A percentile compares a stretch with the other conserved stretches of the same genome.
These are phyloP conservation scores for Teunomyces atbi DNA, from an alignment of 805 yeast species.

Conservation along the genomic window DNA sequence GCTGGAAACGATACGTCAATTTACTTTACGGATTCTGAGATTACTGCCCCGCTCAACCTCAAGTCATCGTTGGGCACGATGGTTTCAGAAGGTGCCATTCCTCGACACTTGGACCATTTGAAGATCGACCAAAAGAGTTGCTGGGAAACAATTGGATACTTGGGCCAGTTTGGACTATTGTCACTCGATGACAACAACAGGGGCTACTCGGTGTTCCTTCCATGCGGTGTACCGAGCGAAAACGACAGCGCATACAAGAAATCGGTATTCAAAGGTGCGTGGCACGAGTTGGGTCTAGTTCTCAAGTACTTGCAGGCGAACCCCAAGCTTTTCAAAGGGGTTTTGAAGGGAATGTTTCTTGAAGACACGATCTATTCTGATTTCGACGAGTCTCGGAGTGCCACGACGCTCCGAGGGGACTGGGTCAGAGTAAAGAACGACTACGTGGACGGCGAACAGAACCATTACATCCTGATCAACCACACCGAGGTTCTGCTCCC, in stretches of 20 bases:
- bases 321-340: constrained; percentile 44
- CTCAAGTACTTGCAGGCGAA: constrained; percentile 57
- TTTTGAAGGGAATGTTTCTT: constrained; percentile 59
- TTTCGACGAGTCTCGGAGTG: constrained; percentile 22
- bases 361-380: constrained; percentile 70
- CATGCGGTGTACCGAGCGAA: constrained; percentile 48
- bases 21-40: constrained; percentile 58
- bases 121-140: constrained; percentile 45
- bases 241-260: background rate
- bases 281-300: constrained; percentile 63
- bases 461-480: constrained; percentile 29
- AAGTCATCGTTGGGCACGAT: constrained; percentile 58
- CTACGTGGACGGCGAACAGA: constrained; percentile 17
- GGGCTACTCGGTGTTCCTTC: constrained; percentile 78
- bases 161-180: constrained; percentile 52
- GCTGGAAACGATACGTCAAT: constrained; percentile 64
- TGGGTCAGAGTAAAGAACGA: constrained; percentile 19
- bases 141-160: constrained; percentile 58
- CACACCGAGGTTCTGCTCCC: constrained; percentile 33
- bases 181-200: constrained; percentile 49
- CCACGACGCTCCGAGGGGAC: constrained; percentile 29
- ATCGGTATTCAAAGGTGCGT: constrained; percentile 36
- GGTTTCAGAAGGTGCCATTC: constrained; percentile 31
- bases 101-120: constrained; percentile 26
- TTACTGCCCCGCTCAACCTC: constrained; percentile 62